These are phyloP conservation scores for Podospora pseudopauciseta DNA, from an alignment of 495 filamentous ascomycete species.

Conservation along the genomic window DNA sequence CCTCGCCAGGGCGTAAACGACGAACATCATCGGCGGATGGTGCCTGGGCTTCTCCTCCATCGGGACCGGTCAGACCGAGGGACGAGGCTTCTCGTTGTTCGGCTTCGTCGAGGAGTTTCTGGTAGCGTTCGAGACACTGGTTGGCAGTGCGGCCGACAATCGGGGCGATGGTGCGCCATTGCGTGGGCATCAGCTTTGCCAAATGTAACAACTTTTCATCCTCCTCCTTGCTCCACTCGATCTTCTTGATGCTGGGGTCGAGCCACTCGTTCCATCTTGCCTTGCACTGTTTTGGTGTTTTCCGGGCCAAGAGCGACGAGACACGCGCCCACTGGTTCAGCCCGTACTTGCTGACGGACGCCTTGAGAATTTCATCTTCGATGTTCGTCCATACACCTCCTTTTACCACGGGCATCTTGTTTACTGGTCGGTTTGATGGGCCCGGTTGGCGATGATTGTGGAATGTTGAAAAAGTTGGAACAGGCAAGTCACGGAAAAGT, in stretches of 20 bases:
- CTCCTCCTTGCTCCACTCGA: conserved; percentile 98
- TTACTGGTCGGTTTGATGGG: conserved; percentile 11
- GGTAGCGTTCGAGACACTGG: conserved; percentile 94
- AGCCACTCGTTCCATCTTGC: conserved; percentile 98
- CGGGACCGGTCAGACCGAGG: conserved; percentile 80
- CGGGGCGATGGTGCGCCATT: conserved; percentile 97
- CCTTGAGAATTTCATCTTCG: conserved; percentile 94
- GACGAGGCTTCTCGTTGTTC: conserved; percentile 80
- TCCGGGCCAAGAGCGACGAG: conserved; percentile 92
- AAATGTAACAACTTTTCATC: conserved; percentile 95
- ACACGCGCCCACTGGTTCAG: conserved; percentile 99
- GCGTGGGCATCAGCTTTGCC: conserved; percentile 97
- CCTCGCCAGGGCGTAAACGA: conserved; percentile 82
- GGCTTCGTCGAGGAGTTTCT: conserved; percentile 92
- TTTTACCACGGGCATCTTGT: conserved; percentile 91
- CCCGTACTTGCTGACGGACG: conserved; percentile 92
- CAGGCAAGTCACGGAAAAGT: neutral
- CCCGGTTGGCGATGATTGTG: neutral
- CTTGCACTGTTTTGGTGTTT: conserved; percentile 98
- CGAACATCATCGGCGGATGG: conserved; percentile 93
- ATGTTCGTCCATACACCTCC: conserved; percentile 87
- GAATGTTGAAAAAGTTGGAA: neutral
- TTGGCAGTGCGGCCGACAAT: conserved; percentile 95
- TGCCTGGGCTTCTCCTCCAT: conserved; percentile 80
- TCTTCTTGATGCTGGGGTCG: conserved; percentile 94